Base-by-base conservation (phyloP, 805 yeast genomes). In the Ogataea trehalophila region DNA sequence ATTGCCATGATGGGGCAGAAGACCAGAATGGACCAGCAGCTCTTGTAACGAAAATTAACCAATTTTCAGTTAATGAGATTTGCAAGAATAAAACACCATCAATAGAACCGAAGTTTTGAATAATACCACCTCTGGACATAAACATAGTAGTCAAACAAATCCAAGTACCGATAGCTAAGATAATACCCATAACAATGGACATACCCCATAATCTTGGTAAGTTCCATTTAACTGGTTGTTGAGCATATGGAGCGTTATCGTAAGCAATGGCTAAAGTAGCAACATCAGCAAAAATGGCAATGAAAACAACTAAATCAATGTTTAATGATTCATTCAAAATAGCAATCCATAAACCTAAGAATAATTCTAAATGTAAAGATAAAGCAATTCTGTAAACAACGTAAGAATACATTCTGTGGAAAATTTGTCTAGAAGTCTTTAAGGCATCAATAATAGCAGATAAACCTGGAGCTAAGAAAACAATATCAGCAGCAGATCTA, bases 11-110 rank as follows among this genome's bases (percentile, higher is more conserved):
- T 75, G 96, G 96, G 50, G 78, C 65, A 39, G 95, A 86, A 49
- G 95, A 84, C 96, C 96, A 87, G 91, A 88, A 87, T 66, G 96
- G 95, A 76, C 96, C 96, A 71, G 83, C 87, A 66, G 95, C 94
- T 77, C 96, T 83, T 65, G 96, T 87, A 68, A 87, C 76, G 85
- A 87, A 87, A 77, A 87, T 87, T 72, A 87, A 83, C 96, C 96
- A 87, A 78, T 88, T 87, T 77, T 87, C 95, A 70, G 96, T 86
- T 68, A 87, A 80, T 50, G 95, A 85, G 65, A 87, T 87, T 77
- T 87, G 87, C 74, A 87, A 79, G 83, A 87, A 87, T 72, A 87
- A 75, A 66, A 87, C 83, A 80, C 95, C 90, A 66, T 87, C 95
- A 59, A 83, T 72, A 60, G 87, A 77, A 82, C 96, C 96, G 74